phyloP scores from a whole-genome alignment of 768 basidiomycete genomes.

The Collybia mongolica region DNA sequence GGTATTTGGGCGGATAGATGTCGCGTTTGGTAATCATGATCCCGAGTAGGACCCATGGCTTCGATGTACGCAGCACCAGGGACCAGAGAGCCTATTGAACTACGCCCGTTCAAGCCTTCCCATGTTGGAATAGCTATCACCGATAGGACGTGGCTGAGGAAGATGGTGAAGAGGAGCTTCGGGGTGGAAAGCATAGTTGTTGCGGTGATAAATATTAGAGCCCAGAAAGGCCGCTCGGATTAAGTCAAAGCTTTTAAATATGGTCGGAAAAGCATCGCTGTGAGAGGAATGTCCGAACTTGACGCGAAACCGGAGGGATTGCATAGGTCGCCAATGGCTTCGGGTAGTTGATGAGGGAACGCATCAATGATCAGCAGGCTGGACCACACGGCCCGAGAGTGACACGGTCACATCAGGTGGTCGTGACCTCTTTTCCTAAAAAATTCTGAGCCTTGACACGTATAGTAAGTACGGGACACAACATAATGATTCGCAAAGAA shows the following conservation, averaged over 20 bases:
- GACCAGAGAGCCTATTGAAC: conserved; percentile 39
- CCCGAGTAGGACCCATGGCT: conserved; percentile 25
- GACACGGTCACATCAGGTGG: too few species aligned
- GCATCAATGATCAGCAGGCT: too few species aligned
- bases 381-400: too few species aligned
- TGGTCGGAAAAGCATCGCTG: conserved; percentile 28
- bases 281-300: conserved; percentile 16
- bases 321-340: too few species aligned
- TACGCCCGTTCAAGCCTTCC: conserved; percentile 33
- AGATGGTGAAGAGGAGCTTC: conserved; percentile 18
- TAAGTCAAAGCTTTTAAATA: conserved; percentile 11
- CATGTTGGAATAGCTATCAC: conserved; percentile 40
- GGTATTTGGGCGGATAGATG: conserved; percentile 29
- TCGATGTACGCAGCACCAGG: conserved; percentile 40
- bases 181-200: conserved; percentile 6
- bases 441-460: too few species aligned
- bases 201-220: not conserved
- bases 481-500: too few species aligned
- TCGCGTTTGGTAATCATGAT: conserved; percentile 17
- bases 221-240: conserved; percentile 8
- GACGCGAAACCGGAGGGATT: conserved; percentile 2
- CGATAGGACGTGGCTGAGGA: conserved; percentile 17
- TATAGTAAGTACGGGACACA: too few species aligned
- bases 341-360: too few species aligned
- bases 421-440: too few species aligned